phyloP scores from a whole-genome alignment of 2,329 filamentous ascomycete species.

The Hypoxylon sp. region DNA sequence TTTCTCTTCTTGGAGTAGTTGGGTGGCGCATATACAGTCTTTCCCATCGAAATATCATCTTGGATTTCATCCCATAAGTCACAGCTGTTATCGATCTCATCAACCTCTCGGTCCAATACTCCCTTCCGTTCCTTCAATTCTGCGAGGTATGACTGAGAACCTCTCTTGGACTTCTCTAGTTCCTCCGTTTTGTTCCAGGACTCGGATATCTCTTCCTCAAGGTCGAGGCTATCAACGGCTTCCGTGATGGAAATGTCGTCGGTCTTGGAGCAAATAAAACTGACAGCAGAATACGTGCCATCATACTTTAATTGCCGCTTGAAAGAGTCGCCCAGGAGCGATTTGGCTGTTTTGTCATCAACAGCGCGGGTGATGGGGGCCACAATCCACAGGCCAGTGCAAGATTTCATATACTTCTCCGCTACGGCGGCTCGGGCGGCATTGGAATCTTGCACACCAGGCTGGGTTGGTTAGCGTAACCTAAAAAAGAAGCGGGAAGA shows the following conservation, averaged over 20 bases:
- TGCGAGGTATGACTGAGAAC: conserved; percentile 37
- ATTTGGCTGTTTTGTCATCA: conserved; percentile 72
- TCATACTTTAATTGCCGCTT: conserved; percentile 73
- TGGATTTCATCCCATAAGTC: conserved; percentile 48
- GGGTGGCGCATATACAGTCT: conserved; percentile 53
- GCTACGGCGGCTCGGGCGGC: conserved; percentile 70
- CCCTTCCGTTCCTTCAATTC: conserved; percentile 54
- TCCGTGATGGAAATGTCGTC: conserved; percentile 68
- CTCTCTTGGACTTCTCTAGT: conserved; percentile 36
- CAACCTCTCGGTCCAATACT: conserved; percentile 50
- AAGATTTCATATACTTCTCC: conserved; percentile 69
- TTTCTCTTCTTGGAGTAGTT: conserved; percentile 61
- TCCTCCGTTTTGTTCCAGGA: conserved; percentile 54
- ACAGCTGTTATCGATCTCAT: conserved; percentile 61
- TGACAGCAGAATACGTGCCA: conserved; percentile 66
- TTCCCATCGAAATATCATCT: conserved; percentile 57
- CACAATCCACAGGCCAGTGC: conserved; percentile 72
- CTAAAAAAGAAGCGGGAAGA: neutral
- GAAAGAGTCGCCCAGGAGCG: conserved; percentile 69
- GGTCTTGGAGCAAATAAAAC: conserved; percentile 63
- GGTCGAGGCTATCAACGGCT: conserved; percentile 55
- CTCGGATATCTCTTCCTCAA: conserved; percentile 56
- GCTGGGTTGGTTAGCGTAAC: conserved; percentile 45
- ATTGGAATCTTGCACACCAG: conserved; percentile 69
- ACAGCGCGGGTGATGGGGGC: conserved; percentile 73